Conservation (phyloP, 108 stramenopile species). For the Aureococcus anophagefferens region DNA sequence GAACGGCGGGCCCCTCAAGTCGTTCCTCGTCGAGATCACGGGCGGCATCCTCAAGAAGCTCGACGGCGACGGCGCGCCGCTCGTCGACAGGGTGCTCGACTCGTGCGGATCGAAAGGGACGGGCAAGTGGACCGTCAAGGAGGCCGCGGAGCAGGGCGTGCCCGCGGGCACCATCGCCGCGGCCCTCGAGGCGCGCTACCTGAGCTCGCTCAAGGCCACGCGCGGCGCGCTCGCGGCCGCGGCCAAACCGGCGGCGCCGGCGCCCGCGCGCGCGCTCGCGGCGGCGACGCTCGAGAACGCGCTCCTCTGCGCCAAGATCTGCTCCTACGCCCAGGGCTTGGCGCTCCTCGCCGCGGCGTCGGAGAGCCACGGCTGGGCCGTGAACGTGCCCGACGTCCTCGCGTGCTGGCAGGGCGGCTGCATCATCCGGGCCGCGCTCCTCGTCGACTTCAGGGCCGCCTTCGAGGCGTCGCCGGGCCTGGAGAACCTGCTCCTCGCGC, state of each 20-base stretch:
- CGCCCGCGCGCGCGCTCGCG: constrained; percentile 69
- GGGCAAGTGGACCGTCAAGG: constrained; percentile 95
- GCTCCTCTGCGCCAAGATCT: constrained; percentile 88
- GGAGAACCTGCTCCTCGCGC: constrained; percentile 83
- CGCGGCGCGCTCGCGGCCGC: constrained; percentile 65
- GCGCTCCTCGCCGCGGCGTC: constrained; percentile 77
- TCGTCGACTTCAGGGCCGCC: constrained; percentile 86
- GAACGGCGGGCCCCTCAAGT: constrained; percentile 77
- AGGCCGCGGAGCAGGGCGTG: constrained; percentile 90
- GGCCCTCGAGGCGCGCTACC: constrained; percentile 84
- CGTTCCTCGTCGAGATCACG: constrained; percentile 96
- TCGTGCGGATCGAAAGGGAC: constrained; percentile 99
- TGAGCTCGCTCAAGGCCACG: constrained; percentile 81
- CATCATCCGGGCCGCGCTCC: constrained; percentile 86
- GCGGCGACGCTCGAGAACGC: constrained; percentile 66
- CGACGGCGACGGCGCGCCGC: constrained; percentile 66
- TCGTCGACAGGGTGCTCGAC: constrained; percentile 81
- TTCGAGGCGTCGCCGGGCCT: constrained; percentile 53
- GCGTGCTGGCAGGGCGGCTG: constrained; percentile 98
- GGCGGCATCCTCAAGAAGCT: constrained; percentile 73
- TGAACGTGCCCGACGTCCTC: constrained; percentile 80
- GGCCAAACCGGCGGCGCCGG: constrained; percentile 58
- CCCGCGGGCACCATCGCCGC: constrained; percentile 92
- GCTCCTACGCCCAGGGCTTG: constrained; percentile 94
- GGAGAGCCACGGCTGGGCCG: constrained; percentile 74